A percentile compares a stretch with the other conserved stretches of the same genome.
Evolutionary conservation across 2,329 filamentous ascomycete genomes (phyloP).

Genomic region (Drechslerella dactyloides): DNA sequence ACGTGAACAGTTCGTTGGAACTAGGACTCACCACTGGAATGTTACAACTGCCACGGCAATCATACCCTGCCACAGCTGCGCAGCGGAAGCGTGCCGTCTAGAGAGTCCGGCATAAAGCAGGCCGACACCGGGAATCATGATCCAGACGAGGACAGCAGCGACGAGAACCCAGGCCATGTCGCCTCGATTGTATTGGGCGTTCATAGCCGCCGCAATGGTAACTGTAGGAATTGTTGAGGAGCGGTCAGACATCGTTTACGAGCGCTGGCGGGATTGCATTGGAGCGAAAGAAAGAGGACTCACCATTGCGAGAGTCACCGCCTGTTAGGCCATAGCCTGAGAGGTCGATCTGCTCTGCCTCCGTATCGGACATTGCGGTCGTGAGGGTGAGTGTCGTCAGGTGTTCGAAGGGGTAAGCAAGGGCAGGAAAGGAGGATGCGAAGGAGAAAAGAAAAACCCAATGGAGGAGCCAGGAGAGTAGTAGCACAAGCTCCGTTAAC

Average conservation of each 20-base stretch:
- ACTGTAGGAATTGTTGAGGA: conserved; percentile 14
- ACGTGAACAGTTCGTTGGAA: too few relatives aligned
- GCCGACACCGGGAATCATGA: conserved; percentile 72
- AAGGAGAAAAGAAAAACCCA: too few relatives aligned
- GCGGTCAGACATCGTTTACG: neutral
- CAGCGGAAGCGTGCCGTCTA: conserved; percentile 68
- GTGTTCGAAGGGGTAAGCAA: conserved; percentile 4
- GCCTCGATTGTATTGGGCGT: conserved; percentile 60
- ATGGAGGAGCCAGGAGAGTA: neutral
- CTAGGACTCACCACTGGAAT: conserved; percentile 62
- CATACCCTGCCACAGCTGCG: conserved; percentile 69
- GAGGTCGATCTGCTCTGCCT: conserved; percentile 36
- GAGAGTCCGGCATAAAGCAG: conserved; percentile 70
- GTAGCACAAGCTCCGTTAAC: conserved; percentile 7
- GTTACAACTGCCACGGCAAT: conserved; percentile 65
- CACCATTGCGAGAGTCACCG: conserved; percentile 45
- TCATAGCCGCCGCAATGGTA: conserved; percentile 42
- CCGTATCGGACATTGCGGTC: conserved; percentile 22
- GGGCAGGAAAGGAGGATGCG: conserved; percentile 14
- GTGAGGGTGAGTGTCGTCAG: neutral
- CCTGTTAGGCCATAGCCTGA: conserved; percentile 37
- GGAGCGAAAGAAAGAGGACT: neutral
- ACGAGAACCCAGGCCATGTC: conserved; percentile 83
- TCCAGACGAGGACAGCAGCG: conserved; percentile 65
- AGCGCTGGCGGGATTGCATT: neutral